Conservation (phyloP, 2,329 filamentous ascomycete genomes). For the Teratosphaeriaceae sp. region DNA sequence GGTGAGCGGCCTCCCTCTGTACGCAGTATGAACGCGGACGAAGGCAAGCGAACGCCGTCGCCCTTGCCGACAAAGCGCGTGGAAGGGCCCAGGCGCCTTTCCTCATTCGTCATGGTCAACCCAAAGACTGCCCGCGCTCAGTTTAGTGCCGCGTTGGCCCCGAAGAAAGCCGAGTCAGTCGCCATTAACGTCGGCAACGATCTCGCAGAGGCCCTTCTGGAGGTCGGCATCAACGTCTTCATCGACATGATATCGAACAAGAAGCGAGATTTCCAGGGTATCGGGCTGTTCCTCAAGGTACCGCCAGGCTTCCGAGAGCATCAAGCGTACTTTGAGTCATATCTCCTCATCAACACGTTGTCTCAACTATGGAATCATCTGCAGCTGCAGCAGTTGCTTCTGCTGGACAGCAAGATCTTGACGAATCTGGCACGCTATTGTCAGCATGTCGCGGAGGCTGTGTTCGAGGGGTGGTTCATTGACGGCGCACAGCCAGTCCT, state of each 20-base stretch:
- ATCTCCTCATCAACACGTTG: slow-evolving; percentile 69
- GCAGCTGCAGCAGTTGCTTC: slow-evolving; percentile 61
- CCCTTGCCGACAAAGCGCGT: slow-evolving; percentile 37
- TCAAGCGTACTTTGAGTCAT: slow-evolving; percentile 92
- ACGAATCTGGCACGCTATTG: slow-evolving; percentile 81
- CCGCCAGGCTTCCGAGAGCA: slow-evolving; percentile 92
- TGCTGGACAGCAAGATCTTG: slow-evolving; percentile 75
- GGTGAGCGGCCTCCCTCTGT: slow-evolving; percentile 59
- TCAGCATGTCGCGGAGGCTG: slow-evolving; percentile 75
- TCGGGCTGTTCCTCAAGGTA: slow-evolving; percentile 77
- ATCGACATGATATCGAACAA: slow-evolving; percentile 76
- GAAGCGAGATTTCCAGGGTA: slow-evolving; percentile 87
- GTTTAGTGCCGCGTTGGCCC: slow-evolving; percentile 56
- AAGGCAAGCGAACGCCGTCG: slow-evolving; percentile 37
- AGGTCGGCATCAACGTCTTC: slow-evolving; percentile 73
- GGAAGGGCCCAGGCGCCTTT: slow-evolving; percentile 67
- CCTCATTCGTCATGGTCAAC: slow-evolving; percentile 85
- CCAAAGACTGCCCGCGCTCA: slow-evolving; percentile 60
- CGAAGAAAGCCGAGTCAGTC: slow-evolving; percentile 44
- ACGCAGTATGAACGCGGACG: slow-evolving; percentile 54
- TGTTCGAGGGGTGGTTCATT: slow-evolving; percentile 96
- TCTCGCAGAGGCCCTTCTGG: slow-evolving; percentile 68
- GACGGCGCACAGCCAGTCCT: slow-evolving; percentile 73
- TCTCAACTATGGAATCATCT: slow-evolving; percentile 63
- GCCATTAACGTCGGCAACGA: slow-evolving; percentile 54